Conservation (phyloP, 2,329 filamentous ascomycete species). For the Neofusicoccum ribis region DNA sequence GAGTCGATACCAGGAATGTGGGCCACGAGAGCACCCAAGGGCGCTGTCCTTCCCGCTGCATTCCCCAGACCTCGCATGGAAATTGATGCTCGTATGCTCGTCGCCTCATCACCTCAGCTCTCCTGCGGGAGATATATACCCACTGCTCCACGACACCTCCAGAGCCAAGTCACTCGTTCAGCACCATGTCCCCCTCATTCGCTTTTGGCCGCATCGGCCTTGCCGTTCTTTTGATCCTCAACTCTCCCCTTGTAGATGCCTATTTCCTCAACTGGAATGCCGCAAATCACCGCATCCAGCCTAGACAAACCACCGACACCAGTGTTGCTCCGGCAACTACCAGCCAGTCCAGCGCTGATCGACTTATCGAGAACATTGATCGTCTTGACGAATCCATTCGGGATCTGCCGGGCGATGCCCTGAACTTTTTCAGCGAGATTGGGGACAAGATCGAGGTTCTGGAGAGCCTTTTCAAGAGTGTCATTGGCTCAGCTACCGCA, state of each 20-base stretch:
- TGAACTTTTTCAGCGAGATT: slow-evolving; percentile 13
- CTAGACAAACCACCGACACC: slow-evolving; percentile 11
- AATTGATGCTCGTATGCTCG: not conserved
- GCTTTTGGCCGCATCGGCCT: slow-evolving; percentile 2
- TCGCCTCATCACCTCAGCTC: not conserved
- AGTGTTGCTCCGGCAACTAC: slow-evolving; percentile 13
- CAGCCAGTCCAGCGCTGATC: slow-evolving; percentile 3
- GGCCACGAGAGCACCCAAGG: slow-evolving; percentile 5
- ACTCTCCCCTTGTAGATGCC: not conserved
- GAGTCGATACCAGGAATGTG: not conserved
- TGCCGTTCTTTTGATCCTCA: slow-evolving; percentile 13
- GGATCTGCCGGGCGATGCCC: slow-evolving; percentile 10
- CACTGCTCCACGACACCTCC: not conserved
- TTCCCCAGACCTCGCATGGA: not conserved
- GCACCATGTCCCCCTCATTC: not conserved
- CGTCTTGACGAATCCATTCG: slow-evolving; percentile 8
- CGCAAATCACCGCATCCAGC: not conserved
- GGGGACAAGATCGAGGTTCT: slow-evolving; percentile 3
- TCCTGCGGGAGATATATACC: not conserved
- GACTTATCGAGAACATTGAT: slow-evolving; percentile 13
- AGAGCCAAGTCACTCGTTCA: not conserved
- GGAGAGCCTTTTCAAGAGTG: slow-evolving; percentile 12
- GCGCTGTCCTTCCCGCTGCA: slow-evolving; percentile 1
- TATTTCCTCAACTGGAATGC: slow-evolving; percentile 15
- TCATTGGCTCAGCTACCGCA: not conserved